Percentiles rank a stretch among this genome's conserved stretches.
Evolutionary conservation across 148 eudicot genomes (phyloP).

Genomic region (Camellia sinensis): DNA sequence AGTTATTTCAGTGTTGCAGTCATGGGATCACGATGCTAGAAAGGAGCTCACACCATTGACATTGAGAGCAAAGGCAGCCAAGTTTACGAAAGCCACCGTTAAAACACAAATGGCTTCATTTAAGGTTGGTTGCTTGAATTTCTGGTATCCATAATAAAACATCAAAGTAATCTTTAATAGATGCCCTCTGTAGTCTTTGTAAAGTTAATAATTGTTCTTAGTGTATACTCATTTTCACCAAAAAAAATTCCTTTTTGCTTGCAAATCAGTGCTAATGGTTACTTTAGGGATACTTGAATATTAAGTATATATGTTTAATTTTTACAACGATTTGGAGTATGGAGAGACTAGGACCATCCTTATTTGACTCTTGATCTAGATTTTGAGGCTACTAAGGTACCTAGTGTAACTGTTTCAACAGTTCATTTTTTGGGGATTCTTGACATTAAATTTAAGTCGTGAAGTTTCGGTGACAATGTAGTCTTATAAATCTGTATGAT

Average conservation of each 20-base stretch:
- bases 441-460: conserved; percentile 12
- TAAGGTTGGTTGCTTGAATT: conserved; percentile 37
- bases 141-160: background rate
- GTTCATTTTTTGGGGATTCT: background rate
- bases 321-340: conserved; percentile 71
- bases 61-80: conserved; percentile 89
- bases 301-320: conserved; percentile 4
- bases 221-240: background rate
- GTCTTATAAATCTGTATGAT: background rate
- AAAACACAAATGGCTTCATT: conserved; percentile 92
- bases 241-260: background rate
- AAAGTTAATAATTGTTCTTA: background rate
- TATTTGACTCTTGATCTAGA: conserved; percentile 89
- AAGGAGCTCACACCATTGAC: conserved; percentile 85
- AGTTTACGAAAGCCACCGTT: conserved; percentile 90
- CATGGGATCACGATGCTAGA: conserved; percentile 81
- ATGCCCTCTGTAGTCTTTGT: background rate
- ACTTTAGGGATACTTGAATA: background rate
- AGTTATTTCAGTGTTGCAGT: conserved; percentile 68
- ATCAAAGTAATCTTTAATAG: too few species aligned
- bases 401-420: background rate
- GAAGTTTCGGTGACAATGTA: background rate
- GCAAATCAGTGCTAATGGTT: conserved; percentile 1
- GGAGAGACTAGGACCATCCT: conserved; percentile 89
- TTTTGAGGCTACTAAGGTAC: conserved; percentile 89